These are phyloP conservation scores for Metschnikowia santaceciliae DNA, from an alignment of 805 yeast genomes.

Conservation along the genomic window DNA sequence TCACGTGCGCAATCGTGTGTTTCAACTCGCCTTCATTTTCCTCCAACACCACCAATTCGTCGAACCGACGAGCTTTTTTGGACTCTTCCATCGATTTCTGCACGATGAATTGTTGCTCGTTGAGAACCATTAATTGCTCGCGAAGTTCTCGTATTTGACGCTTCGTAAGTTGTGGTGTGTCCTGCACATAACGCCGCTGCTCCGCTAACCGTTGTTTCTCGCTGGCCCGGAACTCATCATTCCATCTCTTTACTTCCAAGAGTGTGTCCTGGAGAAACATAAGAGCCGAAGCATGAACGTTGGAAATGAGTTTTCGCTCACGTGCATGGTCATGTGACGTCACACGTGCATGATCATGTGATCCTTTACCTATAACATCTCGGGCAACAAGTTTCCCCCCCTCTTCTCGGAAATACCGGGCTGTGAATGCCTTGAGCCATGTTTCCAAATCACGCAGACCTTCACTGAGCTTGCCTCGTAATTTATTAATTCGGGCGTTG, in stretches of 20 bases:
- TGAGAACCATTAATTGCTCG: slow-evolving; percentile 79
- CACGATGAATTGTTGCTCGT: slow-evolving; percentile 76
- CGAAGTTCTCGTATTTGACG: slow-evolving; percentile 54
- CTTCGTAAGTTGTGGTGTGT: slow-evolving; percentile 37
- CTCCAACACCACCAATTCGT: slow-evolving; percentile 62
- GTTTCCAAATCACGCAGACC: slow-evolving; percentile 32
- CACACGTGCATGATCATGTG: background rate
- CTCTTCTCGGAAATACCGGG: slow-evolving; percentile 6
- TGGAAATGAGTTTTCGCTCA: slow-evolving; percentile 30
- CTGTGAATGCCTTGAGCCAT: slow-evolving; percentile 22
- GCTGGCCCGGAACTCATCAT: slow-evolving; percentile 37
- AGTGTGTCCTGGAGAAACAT: slow-evolving; percentile 64
- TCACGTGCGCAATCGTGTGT: slow-evolving; percentile 44
- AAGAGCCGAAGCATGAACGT: slow-evolving; percentile 56
- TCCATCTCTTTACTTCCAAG: slow-evolving; percentile 59
- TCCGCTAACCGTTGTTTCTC: slow-evolving; percentile 22
- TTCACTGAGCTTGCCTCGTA: slow-evolving; percentile 22
- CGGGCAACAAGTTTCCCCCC: background rate
- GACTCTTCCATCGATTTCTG: slow-evolving; percentile 59
- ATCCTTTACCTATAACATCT: no score
- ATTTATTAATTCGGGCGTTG: slow-evolving; percentile 16
- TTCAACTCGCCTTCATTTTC: slow-evolving; percentile 56
- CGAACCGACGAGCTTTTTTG: slow-evolving; percentile 67
- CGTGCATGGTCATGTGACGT: background rate
- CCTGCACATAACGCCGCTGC: slow-evolving; percentile 4